phyloP scores from a whole-genome alignment of 2,329 filamentous ascomycete genomes.

The Curvularia verruculosa region DNA sequence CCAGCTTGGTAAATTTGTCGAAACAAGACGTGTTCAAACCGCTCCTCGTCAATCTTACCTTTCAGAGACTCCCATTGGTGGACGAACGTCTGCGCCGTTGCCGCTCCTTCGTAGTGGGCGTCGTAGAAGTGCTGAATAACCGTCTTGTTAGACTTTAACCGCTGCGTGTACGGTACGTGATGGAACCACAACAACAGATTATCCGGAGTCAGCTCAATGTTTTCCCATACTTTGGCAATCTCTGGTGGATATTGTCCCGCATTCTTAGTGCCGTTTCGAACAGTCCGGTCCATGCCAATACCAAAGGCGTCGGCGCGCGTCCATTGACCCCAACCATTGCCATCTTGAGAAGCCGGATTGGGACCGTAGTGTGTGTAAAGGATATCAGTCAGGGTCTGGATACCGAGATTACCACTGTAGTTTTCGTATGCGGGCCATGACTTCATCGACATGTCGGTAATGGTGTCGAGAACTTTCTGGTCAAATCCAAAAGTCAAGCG shows the following conservation, averaged over 20 bases:
- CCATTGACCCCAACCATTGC: constrained; percentile 75
- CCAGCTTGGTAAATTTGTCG: constrained; percentile 70
- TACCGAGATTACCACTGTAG: constrained; percentile 72
- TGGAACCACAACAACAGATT: constrained; percentile 76
- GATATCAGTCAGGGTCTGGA: constrained; percentile 73
- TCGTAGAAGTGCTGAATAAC: constrained; percentile 73
- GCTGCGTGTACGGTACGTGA: constrained; percentile 71
- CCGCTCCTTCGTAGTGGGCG: constrained; percentile 65
- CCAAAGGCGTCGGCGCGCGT: constrained; percentile 65
- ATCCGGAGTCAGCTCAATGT: constrained; percentile 68
- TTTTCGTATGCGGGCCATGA: constrained; percentile 76
- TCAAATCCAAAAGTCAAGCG: constrained; percentile 68
- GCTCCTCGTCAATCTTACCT: constrained; percentile 64
- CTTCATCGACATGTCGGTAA: constrained; percentile 68
- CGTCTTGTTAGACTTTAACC: constrained; percentile 67
- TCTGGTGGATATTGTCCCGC: constrained; percentile 70
- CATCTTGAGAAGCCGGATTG: constrained; percentile 69
- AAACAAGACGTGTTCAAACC: constrained; percentile 64
- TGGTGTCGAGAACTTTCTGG: constrained; percentile 60
- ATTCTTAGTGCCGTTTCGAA: constrained; percentile 69
- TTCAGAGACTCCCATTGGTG: constrained; percentile 61
- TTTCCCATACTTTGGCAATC: constrained; percentile 64
- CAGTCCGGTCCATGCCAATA: constrained; percentile 75
- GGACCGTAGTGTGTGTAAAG: constrained; percentile 71
- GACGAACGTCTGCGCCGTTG: constrained; percentile 65